Evolutionary conservation across 2,329 filamentous ascomycete species (phyloP).

Genomic region (Phaeosphaeriaceae sp.): DNA sequence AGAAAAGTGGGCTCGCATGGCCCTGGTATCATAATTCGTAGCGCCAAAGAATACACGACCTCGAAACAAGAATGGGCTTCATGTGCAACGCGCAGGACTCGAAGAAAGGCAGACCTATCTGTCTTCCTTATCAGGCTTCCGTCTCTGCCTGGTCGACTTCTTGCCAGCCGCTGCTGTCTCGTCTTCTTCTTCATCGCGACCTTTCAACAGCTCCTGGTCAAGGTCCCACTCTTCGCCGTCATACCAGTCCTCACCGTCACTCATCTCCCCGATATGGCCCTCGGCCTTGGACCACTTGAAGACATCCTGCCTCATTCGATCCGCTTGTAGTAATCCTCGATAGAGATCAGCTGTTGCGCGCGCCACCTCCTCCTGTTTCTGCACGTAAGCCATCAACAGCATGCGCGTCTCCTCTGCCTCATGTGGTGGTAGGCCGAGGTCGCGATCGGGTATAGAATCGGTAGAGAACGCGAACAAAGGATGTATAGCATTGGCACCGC

Average conservation of each 20-base stretch:
- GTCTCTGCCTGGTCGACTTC: slow-evolving; percentile 54
- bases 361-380: slow-evolving; percentile 85
- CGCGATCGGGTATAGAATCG: slow-evolving; percentile 69
- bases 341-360: slow-evolving; percentile 73
- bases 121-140: slow-evolving; percentile 47
- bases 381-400: slow-evolving; percentile 76
- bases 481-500: slow-evolving; percentile 67
- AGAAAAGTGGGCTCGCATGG: neutral
- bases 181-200: slow-evolving; percentile 80
- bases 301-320: slow-evolving; percentile 74
- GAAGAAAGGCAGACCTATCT: slow-evolving; percentile 21
- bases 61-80: neutral
- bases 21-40: slow-evolving; percentile 7
- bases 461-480: slow-evolving; percentile 75
- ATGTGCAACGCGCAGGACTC: neutral
- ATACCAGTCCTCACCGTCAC: slow-evolving; percentile 89
- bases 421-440: slow-evolving; percentile 72
- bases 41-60: neutral
- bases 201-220: slow-evolving; percentile 78
- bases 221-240: slow-evolving; percentile 82
- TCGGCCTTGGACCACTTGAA: slow-evolving; percentile 80
- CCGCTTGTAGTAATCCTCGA: slow-evolving; percentile 73
- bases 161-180: slow-evolving; percentile 61
- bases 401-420: slow-evolving; percentile 82
- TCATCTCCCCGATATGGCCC: slow-evolving; percentile 79